Conservation (phyloP, 805 yeast species). For the Pichia membranifaciens region DNA sequence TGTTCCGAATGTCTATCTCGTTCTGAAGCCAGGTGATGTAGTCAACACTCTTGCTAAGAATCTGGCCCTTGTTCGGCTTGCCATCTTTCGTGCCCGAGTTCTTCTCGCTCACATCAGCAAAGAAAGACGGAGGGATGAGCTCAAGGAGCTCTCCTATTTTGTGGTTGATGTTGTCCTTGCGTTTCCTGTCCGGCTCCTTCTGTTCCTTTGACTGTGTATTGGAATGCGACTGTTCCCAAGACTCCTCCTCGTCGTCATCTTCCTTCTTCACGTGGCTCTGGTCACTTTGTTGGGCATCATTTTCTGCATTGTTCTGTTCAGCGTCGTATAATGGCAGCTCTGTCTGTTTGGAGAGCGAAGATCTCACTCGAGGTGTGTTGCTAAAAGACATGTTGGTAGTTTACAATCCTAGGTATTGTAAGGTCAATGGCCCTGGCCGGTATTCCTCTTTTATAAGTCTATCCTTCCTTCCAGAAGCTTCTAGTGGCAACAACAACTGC, state of each 20-base stretch:
- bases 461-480: neutral
- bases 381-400: slow-evolving; percentile 6
- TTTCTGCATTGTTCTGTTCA: neutral
- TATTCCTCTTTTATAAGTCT: too few relatives aligned
- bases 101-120: slow-evolving; percentile 37
- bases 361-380: slow-evolving; percentile 9
- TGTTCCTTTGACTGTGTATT: neutral
- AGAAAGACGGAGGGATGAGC: slow-evolving; percentile 33
- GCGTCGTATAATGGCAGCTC: neutral
- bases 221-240: neutral
- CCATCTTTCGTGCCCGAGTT: slow-evolving; percentile 75
- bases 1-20: slow-evolving; percentile 69
- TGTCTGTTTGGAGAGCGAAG: slow-evolving; percentile 14
- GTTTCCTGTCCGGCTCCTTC: slow-evolving; percentile 35
- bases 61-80: slow-evolving; percentile 80
- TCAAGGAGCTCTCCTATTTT: slow-evolving; percentile 43
- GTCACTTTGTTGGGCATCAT: too few relatives aligned
- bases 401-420: too few relatives aligned
- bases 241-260: neutral
- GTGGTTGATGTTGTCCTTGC: slow-evolving; percentile 54
- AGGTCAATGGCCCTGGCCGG: too few relatives aligned
- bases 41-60: slow-evolving; percentile 67
- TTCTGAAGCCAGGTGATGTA: slow-evolving; percentile 63
- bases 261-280: too few relatives aligned
- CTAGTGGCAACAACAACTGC: neutral